These are phyloP conservation scores for Apiospora marii DNA, from an alignment of 2,329 filamentous ascomycete genomes.

Conservation along the genomic window DNA sequence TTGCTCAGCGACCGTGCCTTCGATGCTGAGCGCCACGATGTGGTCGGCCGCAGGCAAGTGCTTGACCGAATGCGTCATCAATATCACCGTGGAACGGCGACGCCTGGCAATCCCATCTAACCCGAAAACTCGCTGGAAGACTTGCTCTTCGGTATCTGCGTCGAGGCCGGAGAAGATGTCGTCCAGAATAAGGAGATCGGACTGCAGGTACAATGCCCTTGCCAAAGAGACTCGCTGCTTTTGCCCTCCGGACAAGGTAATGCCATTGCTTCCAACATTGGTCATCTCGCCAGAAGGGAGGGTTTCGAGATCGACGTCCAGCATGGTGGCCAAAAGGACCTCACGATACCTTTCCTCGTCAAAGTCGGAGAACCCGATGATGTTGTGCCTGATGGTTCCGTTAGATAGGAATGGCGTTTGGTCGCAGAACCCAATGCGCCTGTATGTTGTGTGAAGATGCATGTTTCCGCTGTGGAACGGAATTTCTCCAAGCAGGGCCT, in stretches of 20 bases:
- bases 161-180: slow-evolving; percentile 50
- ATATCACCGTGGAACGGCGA: slow-evolving; percentile 14
- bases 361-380: slow-evolving; percentile 42
- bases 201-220: slow-evolving; percentile 47
- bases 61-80: slow-evolving; percentile 25
- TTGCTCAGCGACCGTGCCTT: slow-evolving; percentile 30
- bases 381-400: slow-evolving; percentile 47
- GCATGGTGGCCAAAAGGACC: slow-evolving; percentile 39
- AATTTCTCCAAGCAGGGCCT: slow-evolving; percentile 48
- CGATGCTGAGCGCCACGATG: slow-evolving; percentile 21
- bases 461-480: slow-evolving; percentile 39
- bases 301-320: slow-evolving; percentile 39
- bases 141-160: slow-evolving; percentile 40
- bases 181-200: slow-evolving; percentile 45
- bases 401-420: slow-evolving; percentile 55
- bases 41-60: slow-evolving; percentile 24
- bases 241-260: slow-evolving; percentile 29
- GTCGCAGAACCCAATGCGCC: slow-evolving; percentile 49
- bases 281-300: slow-evolving; percentile 38
- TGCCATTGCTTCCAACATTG: slow-evolving; percentile 36
- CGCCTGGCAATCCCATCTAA: slow-evolving; percentile 37
- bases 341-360: slow-evolving; percentile 40
- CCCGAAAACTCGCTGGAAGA: slow-evolving; percentile 43
- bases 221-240: slow-evolving; percentile 43
- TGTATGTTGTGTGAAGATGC: slow-evolving; percentile 29